These are phyloP conservation scores for Pyrrhoderma noxium DNA, from an alignment of 1,284 basidiomycete genomes.

Conservation along the genomic window DNA sequence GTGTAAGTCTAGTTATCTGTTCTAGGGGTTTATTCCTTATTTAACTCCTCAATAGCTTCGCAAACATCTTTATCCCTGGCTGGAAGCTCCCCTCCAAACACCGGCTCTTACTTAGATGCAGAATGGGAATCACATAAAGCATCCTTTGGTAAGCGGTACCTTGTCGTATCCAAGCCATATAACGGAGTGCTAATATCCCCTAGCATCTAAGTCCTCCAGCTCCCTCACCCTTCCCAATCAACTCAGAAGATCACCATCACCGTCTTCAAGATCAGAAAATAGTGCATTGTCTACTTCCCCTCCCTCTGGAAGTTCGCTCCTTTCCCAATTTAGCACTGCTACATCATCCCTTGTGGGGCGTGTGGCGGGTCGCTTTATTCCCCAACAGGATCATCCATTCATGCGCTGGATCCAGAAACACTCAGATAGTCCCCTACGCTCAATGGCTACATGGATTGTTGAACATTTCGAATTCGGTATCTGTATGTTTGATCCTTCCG, in stretches of 20 bases:
- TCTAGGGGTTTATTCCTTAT: background rate
- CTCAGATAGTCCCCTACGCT: constrained; percentile 38
- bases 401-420: constrained; percentile 44
- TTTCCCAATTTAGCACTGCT: background rate
- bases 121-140: constrained; percentile 15
- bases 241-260: too few relatives aligned
- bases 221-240: background rate
- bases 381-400: constrained; percentile 35
- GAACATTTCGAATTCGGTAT: constrained; percentile 49
- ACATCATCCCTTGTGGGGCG: constrained; percentile 26
- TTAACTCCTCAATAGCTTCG: background rate
- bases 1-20: background rate
- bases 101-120: constrained; percentile 2
- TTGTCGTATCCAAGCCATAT: too few relatives aligned
- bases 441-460: constrained; percentile 41
- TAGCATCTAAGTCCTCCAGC: background rate
- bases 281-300: too few relatives aligned
- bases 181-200: too few relatives aligned
- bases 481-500: constrained; percentile 48
- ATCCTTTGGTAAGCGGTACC: background rate
- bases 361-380: constrained; percentile 30
- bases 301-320: too few relatives aligned
- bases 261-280: too few relatives aligned
- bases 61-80: background rate
- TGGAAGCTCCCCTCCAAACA: background rate